phyloP scores from a whole-genome alignment of 768 basidiomycete species.

The Lactarius sanguifluus region DNA sequence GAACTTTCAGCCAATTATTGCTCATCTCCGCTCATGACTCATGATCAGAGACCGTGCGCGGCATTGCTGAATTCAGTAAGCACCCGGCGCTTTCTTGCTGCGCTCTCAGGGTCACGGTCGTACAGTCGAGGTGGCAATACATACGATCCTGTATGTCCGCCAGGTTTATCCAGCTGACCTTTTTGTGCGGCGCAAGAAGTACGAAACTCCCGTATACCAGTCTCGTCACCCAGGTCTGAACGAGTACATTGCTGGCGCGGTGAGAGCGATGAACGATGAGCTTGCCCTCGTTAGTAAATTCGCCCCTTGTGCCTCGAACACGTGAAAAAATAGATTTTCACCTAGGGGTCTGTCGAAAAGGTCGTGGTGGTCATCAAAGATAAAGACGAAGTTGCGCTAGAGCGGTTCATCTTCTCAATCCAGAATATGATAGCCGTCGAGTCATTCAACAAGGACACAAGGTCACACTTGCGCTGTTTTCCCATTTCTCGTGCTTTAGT shows the following conservation, averaged over 20 bases:
- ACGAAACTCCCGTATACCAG: conserved; percentile 88
- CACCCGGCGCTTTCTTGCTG: neutral
- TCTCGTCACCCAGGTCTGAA: conserved; percentile 89
- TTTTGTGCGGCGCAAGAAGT: conserved; percentile 86
- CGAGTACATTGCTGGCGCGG: conserved; percentile 85
- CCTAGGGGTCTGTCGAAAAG: conserved; percentile 74
- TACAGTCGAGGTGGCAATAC: conserved; percentile 90
- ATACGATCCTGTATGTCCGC: conserved; percentile 87
- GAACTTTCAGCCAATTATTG: neutral
- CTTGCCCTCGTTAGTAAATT: conserved; percentile 51
- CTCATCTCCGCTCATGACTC: neutral
- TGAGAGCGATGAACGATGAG: conserved; percentile 81
- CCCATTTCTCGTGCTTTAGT: conserved; percentile 8
- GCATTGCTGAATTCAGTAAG: conserved; percentile 72
- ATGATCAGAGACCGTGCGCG: conserved; percentile 52
- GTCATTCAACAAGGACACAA: conserved; percentile 64
- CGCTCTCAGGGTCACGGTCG: neutral
- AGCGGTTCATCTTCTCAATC: conserved; percentile 88
- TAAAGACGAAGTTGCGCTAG: conserved; percentile 75
- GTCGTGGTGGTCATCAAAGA: conserved; percentile 85
- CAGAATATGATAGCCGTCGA: conserved; percentile 77
- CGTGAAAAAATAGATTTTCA: neutral
- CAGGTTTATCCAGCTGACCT: conserved; percentile 88
- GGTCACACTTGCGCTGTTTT: conserved; percentile 42
- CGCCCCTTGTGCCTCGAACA: neutral